These are phyloP conservation scores for Penicillium sp. DNA, from an alignment of 2,329 filamentous ascomycete genomes.

Conservation along the genomic window DNA sequence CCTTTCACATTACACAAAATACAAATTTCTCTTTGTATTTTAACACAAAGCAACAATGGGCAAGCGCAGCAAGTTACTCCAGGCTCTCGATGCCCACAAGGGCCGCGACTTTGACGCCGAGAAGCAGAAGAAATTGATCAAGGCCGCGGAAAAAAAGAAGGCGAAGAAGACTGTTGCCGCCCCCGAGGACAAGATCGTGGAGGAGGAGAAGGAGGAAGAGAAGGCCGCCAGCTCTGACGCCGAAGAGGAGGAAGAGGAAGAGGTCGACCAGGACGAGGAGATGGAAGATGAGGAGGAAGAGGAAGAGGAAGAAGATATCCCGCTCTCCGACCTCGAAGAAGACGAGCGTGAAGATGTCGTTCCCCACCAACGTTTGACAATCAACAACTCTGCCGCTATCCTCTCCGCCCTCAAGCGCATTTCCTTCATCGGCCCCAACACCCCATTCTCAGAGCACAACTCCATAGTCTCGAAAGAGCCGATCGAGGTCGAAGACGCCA, in stretches of 20 bases:
- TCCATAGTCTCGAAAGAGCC: constrained; percentile 66
- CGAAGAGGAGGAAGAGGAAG: constrained; percentile 25
- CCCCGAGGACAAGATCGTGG: constrained; percentile 27
- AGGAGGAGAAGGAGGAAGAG: constrained; percentile 35
- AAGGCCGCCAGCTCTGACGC: constrained; percentile 35
- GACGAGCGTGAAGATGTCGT: constrained; percentile 84
- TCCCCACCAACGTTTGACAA: constrained; percentile 87
- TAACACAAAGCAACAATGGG: constrained; percentile 39
- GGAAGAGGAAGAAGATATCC: constrained; percentile 81
- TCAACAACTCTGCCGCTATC: constrained; percentile 93
- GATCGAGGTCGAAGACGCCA: constrained; percentile 74
- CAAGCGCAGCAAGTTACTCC: constrained; percentile 58
- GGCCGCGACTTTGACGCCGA: constrained; percentile 71
- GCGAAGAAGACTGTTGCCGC: constrained; percentile 28
- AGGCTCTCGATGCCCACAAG: constrained; percentile 57
- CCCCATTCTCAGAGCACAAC: constrained; percentile 82
- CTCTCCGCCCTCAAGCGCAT: constrained; percentile 71
- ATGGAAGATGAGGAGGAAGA: constrained; percentile 63
- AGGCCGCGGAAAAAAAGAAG: constrained; percentile 48
- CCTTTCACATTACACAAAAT: constrained; percentile 10
- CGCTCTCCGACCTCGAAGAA: constrained; percentile 78
- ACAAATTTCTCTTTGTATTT: constrained; percentile 7
- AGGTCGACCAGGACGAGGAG: constrained; percentile 37
- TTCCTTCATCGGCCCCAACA: constrained; percentile 55
- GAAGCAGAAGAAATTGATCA: constrained; percentile 67